Evolutionary conservation across 1,139 yeast species (phyloP), one percentile per base, ranked within the genome.

Genomic region (Yamadazyma pseudoaaseri): DNA sequence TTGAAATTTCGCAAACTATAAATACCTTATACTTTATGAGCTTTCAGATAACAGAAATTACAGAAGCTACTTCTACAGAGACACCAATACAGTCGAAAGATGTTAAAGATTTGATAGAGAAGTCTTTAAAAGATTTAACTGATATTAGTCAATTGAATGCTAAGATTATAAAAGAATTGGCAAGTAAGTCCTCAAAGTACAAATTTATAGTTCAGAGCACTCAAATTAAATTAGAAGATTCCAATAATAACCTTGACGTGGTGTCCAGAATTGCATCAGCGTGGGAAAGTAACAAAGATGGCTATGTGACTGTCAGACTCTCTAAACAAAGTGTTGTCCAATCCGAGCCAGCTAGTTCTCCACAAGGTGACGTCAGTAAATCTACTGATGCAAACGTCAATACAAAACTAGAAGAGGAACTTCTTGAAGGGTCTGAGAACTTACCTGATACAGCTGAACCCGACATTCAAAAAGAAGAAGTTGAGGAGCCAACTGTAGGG

Each of bases 251-350:
- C 20, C 38, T 59, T 29, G 40, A 39, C 11, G 43, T 64, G 11
- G 27, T 36, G 4, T 44, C 68, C 2, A 52, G 51, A 16, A 55
- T 65, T 37, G 66, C 62, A 6, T 66, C 71, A 1, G 55, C 58
- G 2, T 69, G 75, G 74, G 73, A 68, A 31, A 34, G 49, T 5
- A 53, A 51, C 6, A 62, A 50, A 34, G 74, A 68, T 43, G 74
- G 74, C 1, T 20, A 11, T 14, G 14, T 30, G 10, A 34, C 63
- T 11, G 48, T 29, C 14, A 23, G 16, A 18, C 20, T 30, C 10
- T n/a, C 10, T 10, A 30, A 24, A 14, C 17, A 17, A 21, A 29
- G 14, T 16, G 13, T 11, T 22, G 6, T 12, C 7, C 11, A 22
- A 22, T 8, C 11, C 25, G 20, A 18, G 20, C 20, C n/a, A n/a